phyloP scores from a whole-genome alignment of 2,329 filamentous ascomycete genomes.

The Colletotrichum shisoi region DNA sequence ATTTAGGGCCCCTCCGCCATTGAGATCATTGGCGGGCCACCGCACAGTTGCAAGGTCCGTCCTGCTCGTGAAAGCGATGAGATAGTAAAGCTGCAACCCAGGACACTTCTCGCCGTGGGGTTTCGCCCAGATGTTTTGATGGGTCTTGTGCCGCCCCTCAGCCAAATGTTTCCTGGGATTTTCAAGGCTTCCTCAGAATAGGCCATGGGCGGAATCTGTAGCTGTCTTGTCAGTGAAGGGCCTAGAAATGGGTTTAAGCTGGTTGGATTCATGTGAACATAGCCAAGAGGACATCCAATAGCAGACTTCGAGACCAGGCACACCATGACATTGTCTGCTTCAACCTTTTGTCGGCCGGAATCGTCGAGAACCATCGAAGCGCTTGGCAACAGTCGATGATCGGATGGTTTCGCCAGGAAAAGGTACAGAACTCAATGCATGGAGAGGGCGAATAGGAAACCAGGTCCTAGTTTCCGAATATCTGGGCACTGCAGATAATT shows the following conservation, averaged over 20 bases:
- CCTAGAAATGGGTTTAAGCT: neutral
- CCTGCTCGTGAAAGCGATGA: slow-evolving; percentile 19
- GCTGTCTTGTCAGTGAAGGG: neutral
- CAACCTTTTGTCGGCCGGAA: slow-evolving; percentile 1
- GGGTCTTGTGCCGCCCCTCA: neutral
- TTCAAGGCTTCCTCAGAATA: slow-evolving; percentile 17
- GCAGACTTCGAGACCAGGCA: neutral
- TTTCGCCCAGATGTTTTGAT: slow-evolving; percentile 3
- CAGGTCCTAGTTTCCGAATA: neutral
- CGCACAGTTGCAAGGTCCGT: slow-evolving; percentile 10
- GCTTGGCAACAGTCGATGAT: neutral
- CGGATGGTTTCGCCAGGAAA: neutral
- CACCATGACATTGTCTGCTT: slow-evolving; percentile 4
- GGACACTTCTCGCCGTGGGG: neutral
- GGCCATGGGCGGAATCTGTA: neutral
- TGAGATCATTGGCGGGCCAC: slow-evolving; percentile 27
- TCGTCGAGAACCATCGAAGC: neutral
- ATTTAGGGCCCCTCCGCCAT: neutral
- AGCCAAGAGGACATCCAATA: neutral
- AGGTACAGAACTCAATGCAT: neutral
- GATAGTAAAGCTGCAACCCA: slow-evolving; percentile 9
- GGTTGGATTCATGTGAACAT: neutral
- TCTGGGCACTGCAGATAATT: neutral
- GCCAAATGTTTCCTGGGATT: neutral
- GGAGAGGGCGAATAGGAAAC: neutral